These are phyloP conservation scores for Austroboletus novae-zelandiae DNA, from an alignment of 1,284 basidiomycete species.

Conservation along the genomic window DNA sequence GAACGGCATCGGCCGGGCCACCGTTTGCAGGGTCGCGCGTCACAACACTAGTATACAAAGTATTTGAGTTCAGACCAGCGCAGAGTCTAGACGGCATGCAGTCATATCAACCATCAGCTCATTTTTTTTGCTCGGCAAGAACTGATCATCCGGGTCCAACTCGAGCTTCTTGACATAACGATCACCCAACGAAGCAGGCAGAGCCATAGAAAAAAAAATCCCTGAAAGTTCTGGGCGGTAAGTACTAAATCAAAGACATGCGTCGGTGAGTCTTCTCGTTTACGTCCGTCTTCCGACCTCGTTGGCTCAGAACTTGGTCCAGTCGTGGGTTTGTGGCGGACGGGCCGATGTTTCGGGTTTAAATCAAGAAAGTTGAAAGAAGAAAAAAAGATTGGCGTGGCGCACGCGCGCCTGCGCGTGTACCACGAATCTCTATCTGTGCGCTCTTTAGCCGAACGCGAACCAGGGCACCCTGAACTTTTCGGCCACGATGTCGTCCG, in stretches of 20 bases:
- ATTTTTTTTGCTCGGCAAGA: neutral
- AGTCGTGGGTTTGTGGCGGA: neutral
- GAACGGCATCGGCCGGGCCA: conserved; percentile 1
- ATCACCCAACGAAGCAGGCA: neutral
- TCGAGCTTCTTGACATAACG: conserved; percentile 1
- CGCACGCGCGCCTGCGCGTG: neutral
- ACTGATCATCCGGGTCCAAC: neutral
- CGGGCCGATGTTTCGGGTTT: conserved; percentile 2
- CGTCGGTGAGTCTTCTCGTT: conserved; percentile 24
- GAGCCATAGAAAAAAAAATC: neutral
- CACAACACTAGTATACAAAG: neutral
- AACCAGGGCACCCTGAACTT: neutral
- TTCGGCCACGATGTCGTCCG: neutral
- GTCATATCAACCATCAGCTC: neutral
- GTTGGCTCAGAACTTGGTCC: neutral
- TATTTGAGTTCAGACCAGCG: neutral
- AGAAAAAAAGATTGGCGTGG: conserved; percentile 3
- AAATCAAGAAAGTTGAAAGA: conserved; percentile 22
- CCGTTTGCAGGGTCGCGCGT: conserved; percentile 2
- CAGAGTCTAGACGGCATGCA: neutral
- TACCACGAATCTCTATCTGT: neutral
- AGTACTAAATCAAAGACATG: conserved; percentile 14
- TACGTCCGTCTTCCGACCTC: conserved; percentile 17
- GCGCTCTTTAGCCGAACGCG: conserved; percentile 13
- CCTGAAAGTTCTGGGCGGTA: neutral